These are phyloP conservation scores for Fusarium luffae DNA, from an alignment of 2,329 filamentous ascomycete species.

Conservation along the genomic window DNA sequence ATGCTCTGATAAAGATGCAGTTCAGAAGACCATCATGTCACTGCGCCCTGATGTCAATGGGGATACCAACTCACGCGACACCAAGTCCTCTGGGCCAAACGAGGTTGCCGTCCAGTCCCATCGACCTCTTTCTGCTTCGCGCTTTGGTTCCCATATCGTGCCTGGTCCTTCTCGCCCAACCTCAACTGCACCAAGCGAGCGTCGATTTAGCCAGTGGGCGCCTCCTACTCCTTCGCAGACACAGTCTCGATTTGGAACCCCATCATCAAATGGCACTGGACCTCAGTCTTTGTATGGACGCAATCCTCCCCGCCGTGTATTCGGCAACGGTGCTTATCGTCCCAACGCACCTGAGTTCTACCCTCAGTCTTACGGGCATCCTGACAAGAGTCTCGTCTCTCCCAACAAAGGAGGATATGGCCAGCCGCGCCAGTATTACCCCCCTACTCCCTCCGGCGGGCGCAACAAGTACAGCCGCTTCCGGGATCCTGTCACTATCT, in stretches of 20 bases:
- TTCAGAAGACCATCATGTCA: conserved; percentile 46
- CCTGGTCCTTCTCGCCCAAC: conserved; percentile 47
- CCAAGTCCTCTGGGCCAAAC: conserved; percentile 30
- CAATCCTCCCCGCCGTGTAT: conserved; percentile 46
- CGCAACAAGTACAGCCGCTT: conserved; percentile 48
- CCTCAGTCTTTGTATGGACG: conserved; percentile 30
- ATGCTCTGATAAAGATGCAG: conserved; percentile 43
- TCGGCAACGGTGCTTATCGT: conserved; percentile 47
- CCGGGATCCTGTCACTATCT: conserved; percentile 39
- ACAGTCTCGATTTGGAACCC: conserved; percentile 34
- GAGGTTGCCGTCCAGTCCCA: conserved; percentile 28
- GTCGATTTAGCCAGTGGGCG: conserved; percentile 41
- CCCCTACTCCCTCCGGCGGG: conserved; percentile 46
- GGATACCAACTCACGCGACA: conserved; percentile 20
- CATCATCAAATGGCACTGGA: conserved; percentile 18
- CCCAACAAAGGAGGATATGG: conserved; percentile 38
- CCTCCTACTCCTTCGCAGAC: conserved; percentile 33
- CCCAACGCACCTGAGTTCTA: conserved; percentile 51
- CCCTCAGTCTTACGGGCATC: conserved; percentile 41
- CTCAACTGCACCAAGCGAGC: conserved; percentile 43
- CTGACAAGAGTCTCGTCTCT: conserved; percentile 33
- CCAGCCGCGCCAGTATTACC: conserved; percentile 43
- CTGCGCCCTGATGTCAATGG: conserved; percentile 34
- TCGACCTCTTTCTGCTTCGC: conserved; percentile 44
- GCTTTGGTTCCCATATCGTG: conserved; percentile 47